Conservation (phyloP, 441 rosid species). For the Bocquillonia castaneifolia region DNA sequence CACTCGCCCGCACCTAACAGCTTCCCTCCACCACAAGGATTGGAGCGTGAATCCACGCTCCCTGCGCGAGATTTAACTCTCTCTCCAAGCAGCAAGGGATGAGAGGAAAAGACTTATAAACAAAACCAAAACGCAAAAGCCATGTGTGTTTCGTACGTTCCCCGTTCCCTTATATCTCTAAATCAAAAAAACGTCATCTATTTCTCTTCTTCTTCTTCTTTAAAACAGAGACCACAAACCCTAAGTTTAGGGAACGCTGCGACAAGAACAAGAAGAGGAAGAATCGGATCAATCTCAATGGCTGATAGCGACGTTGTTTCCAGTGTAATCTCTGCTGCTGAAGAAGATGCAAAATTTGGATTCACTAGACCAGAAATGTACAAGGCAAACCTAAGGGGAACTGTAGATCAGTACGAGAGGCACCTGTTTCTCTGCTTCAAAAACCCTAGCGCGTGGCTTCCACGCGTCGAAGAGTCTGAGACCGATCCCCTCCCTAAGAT, state of each 20-base stretch:
- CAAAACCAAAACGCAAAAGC: background rate
- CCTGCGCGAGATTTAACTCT: background rate
- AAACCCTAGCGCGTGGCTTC: slow-evolving; percentile 53
- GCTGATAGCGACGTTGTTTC: slow-evolving; percentile 30
- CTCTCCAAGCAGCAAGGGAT: background rate
- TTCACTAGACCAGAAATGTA: slow-evolving; percentile 77
- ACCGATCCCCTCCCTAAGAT: slow-evolving; percentile 58
- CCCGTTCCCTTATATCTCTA: slow-evolving; percentile 18
- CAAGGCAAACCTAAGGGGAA: slow-evolving; percentile 47
- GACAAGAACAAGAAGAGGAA: background rate
- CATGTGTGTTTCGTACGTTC: slow-evolving; percentile 29
- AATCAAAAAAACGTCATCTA: background rate
- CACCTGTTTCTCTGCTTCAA: slow-evolving; percentile 73
- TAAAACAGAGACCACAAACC: background rate
- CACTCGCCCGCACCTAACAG: background rate
- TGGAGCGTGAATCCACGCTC: slow-evolving; percentile 32
- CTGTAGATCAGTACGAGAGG: slow-evolving; percentile 65
- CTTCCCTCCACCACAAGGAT: too few species aligned
- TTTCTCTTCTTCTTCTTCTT: background rate
- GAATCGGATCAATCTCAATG: too few species aligned
- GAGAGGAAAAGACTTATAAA: background rate
- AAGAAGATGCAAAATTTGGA: slow-evolving; percentile 52
- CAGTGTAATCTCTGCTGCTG: slow-evolving; percentile 28
- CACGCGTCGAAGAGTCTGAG: slow-evolving; percentile 56
- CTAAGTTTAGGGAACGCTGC: too few species aligned